Base-by-base conservation (phyloP, 139 green algal genomes). In the Edaphochlamys debaryana region DNA sequence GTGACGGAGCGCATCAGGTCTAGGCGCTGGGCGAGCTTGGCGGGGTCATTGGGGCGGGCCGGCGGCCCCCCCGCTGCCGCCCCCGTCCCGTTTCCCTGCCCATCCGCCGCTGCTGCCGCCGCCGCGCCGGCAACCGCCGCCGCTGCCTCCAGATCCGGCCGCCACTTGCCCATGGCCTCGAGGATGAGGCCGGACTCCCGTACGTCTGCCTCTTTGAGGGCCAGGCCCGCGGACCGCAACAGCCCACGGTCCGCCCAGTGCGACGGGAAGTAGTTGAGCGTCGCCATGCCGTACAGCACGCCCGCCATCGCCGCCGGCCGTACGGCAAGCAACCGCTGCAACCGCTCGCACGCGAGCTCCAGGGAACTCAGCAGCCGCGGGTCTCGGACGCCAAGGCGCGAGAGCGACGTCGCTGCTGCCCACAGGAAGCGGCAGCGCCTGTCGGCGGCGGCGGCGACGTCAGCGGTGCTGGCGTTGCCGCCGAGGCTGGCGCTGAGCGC, bases 151-250 rank as follows among this genome's bases (percentile, higher is more conserved):
- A 81, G n/a, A 37, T 62, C 9, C 42, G 9, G 17, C 60, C 58
- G 29, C 75, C 75, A 81, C 60, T 32, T 30, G 60, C 60, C 75
- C 40, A 81, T 15, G 38, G 75, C 75, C 60, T 45, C 40, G 60
- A 72, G 4, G 2, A 81, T 60, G 32, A 71, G 60, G 0, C 27
- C 60, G 5, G 60, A 40, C 60, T 81, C 60, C 15, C 40, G 48
- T 19, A 64, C 20, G 36, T 13, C 45, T 0, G 75, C 75, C 17
- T 19, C 15, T 9, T 30, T n/a, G 30, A 81, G 60, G 0, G 60
- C 75, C 40, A 63, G 60, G 7, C 75, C 38, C 30, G 56, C 60
- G n/a, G 41, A 32, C 0, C 60, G 60, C n/a, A 81, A 60, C 75
- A 81, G 60, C 40, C 75, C 75, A 0, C 42, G 38, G 27, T 9